A percentile compares a stretch with the other conserved stretches of the same genome.
These are phyloP conservation scores for Kernera saxatilis DNA, from an alignment of 345 rosid species.

Conservation along the genomic window DNA sequence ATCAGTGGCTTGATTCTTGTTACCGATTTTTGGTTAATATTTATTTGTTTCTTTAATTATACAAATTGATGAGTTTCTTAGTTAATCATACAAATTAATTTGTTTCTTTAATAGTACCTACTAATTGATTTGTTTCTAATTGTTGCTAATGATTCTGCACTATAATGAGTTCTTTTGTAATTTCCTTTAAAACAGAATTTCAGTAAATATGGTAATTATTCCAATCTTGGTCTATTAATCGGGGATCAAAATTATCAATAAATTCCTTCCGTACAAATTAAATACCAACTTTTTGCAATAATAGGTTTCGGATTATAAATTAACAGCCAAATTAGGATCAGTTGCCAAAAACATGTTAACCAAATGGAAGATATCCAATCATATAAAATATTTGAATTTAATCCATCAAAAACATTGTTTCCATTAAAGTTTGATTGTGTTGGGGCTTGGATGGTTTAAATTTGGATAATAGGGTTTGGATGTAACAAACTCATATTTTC, in stretches of 20 bases:
- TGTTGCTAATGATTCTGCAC: background rate
- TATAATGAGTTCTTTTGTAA: background rate
- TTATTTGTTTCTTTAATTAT: background rate
- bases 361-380: background rate
- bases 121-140: background rate
- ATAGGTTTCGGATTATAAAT: background rate
- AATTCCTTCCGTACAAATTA: background rate
- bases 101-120: background rate
- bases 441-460: background rate
- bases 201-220: constrained; percentile 16
- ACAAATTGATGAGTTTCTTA: background rate
- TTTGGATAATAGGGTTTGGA: background rate
- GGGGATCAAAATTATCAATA: background rate
- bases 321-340: background rate
- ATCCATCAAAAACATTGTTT: background rate
- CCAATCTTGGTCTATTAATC: background rate
- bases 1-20: constrained; percentile 17
- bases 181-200: background rate
- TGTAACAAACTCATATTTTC: background rate
- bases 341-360: background rate
- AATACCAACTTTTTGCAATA: background rate
- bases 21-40: background rate
- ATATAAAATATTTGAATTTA: background rate
- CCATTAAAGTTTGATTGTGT: background rate
- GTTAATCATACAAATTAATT: background rate